Percentiles rank a stretch among this genome's conserved stretches.
phyloP scores from a whole-genome alignment of 2,329 filamentous ascomycete species.

The Teratosphaeria epicoccoides region DNA sequence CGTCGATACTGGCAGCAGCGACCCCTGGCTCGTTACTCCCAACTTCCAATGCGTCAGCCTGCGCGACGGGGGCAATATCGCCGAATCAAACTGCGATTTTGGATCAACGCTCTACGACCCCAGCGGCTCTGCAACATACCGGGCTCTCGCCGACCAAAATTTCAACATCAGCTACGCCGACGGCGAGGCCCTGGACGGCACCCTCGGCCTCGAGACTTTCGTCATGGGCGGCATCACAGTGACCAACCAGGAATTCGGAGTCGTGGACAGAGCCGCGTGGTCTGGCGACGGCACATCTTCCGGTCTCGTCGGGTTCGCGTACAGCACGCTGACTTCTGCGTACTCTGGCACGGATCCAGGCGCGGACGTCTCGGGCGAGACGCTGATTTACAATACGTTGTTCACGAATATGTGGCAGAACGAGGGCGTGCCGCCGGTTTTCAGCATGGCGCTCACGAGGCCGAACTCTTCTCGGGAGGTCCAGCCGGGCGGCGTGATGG shows the following conservation, averaged over 20 bases:
- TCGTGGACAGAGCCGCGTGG: constrained; percentile 30
- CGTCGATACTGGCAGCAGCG: constrained; percentile 40
- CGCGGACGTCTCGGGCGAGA: constrained; percentile 11
- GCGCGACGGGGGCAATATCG: constrained; percentile 5
- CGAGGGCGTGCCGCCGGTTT: constrained; percentile 34
- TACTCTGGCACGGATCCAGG: constrained; percentile 21
- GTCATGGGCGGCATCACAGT: constrained; percentile 38
- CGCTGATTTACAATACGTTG: constrained; percentile 38
- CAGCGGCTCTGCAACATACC: constrained; percentile 24
- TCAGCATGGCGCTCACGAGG: constrained; percentile 39
- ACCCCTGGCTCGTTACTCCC: constrained; percentile 34
- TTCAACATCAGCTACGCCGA: constrained; percentile 38
- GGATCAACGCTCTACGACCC: constrained; percentile 20
- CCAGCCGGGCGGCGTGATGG: constrained; percentile 33
- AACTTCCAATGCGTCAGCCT: constrained; percentile 20
- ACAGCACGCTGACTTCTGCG: constrained; percentile 38
- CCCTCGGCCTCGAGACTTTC: constrained; percentile 32
- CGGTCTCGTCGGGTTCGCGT: constrained; percentile 43
- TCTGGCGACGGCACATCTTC: constrained; percentile 28
- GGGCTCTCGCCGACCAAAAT: constrained; percentile 29
- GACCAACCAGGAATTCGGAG: constrained; percentile 35
- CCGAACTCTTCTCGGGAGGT: constrained; percentile 2
- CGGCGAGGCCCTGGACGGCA: constrained; percentile 31
- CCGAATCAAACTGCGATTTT: constrained; percentile 23
- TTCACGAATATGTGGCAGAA: constrained; percentile 40